Evolutionary conservation across 495 filamentous ascomycete species (phyloP), one percentile per base, ranked within the genome.

Genomic region (Penicillium tannophilum): DNA sequence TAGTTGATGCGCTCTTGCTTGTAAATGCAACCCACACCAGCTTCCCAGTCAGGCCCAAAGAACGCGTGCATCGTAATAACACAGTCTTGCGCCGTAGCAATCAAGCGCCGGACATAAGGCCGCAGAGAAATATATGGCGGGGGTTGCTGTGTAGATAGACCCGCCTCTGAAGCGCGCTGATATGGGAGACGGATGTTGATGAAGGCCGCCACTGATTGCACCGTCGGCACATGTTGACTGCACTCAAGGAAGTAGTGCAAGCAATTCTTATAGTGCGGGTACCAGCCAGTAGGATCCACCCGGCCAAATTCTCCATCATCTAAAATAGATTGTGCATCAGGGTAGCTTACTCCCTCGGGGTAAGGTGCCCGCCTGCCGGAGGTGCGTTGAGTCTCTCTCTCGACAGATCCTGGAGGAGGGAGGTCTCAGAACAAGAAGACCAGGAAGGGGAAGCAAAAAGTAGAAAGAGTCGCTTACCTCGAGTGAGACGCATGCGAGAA

Each of bases 1-100:
- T 93, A 98, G 66, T 98, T 98, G 28, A 89, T 77, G 44, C 94
- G 82, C 74, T 98, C 94, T 63, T 88, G 86, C 65, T 95, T 87
- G 67, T 93, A 88, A 39, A 97, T 74, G 23, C 84, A 83, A 0
- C 90, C 89, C 26, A 97, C 79, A 0, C 94, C 94, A 8, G 77
- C 72, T 17, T 74, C 66, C 91, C 92, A 98, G 64, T 91, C 85
- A 39, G 89, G 84, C 9, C 94, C 94, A 65, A 98, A 98, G 72
- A 96, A 94, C 20, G 90, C 88, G 60, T 90, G 88, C 64, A 98
- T 78, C 6, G 94, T 81, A 2, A 79, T 76, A 0, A 90, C 87
- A 8, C 84, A 82, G 69, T 98, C 94, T 61, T 92, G 88, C 14
- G 88, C 94, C 0, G 93, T 97, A 5, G 90, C 88, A 44, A 98